Conservation (phyloP, 805 yeast species). For the Candida multigemmis region DNA sequence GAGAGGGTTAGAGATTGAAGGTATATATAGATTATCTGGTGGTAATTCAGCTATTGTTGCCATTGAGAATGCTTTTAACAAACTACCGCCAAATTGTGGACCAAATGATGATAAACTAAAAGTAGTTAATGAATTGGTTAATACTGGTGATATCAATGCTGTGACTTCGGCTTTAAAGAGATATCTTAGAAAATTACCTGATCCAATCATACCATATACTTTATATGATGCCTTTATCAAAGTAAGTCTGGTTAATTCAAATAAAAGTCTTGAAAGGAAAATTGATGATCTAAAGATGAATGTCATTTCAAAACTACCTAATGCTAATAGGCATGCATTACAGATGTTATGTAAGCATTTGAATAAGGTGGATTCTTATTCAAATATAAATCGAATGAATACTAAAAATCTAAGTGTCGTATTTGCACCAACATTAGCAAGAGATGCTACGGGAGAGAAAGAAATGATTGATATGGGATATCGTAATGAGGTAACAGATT, state of each 20-base stretch:
- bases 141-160: conserved; percentile 69
- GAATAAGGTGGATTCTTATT: conserved; percentile 43
- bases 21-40: conserved; percentile 87
- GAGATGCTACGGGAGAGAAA: conserved; percentile 69
- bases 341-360: conserved; percentile 56
- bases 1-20: conserved; percentile 72
- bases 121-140: conserved; percentile 16
- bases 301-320: conserved; percentile 49
- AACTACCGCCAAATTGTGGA: conserved; percentile 10
- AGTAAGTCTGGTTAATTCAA: conserved; percentile 28
- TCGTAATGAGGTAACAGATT: conserved; percentile 71
- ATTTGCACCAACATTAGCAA: conserved; percentile 86
- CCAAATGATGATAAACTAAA: conserved; percentile 22
- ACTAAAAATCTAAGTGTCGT: conserved; percentile 78
- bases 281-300: conserved; percentile 32
- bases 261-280: conserved; percentile 15
- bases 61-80: conserved; percentile 32
- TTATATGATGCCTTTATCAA: conserved; percentile 59
- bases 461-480: conserved; percentile 82
- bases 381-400: conserved; percentile 68
- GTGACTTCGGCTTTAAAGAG: conserved; percentile 82
- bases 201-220: conserved; percentile 70
- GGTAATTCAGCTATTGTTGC: conserved; percentile 57
- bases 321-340: conserved; percentile 56
- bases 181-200: conserved; percentile 75